phyloP scores from a whole-genome alignment of 768 basidiomycete species.

The Hygrophorus russula region DNA sequence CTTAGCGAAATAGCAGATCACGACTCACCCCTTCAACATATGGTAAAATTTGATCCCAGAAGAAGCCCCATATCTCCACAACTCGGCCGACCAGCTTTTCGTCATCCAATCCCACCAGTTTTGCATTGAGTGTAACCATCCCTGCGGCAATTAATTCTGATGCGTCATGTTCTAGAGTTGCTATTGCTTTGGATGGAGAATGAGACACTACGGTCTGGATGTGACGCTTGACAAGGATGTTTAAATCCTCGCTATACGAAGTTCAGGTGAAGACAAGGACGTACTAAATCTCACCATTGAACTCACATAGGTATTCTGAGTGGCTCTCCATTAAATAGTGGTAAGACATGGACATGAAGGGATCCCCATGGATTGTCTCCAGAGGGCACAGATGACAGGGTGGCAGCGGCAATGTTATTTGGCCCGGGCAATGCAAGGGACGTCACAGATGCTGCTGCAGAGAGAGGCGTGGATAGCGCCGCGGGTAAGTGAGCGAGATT shows the following conservation, averaged over 20 bases:
- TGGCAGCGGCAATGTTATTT: conserved; percentile 24
- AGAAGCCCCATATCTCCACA: conserved; percentile 88
- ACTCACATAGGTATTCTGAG: conserved; percentile 73
- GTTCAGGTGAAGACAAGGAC: conserved; percentile 3
- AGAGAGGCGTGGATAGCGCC: conserved; percentile 40
- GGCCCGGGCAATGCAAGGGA: conserved; percentile 32
- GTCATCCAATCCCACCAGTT: conserved; percentile 66
- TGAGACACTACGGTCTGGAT: conserved; percentile 64
- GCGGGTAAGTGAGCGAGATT: conserved; percentile 42
- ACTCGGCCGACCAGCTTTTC: conserved; percentile 66
- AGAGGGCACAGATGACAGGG: conserved; percentile 29
- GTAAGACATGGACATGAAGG: conserved; percentile 79
- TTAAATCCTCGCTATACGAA: conserved; percentile 68
- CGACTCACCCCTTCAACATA: conserved; percentile 75
- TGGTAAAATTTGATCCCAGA: conserved; percentile 82
- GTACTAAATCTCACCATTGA: not conserved
- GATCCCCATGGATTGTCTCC: conserved; percentile 68
- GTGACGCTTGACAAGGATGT: conserved; percentile 68
- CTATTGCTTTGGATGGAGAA: conserved; percentile 62
- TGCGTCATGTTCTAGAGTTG: conserved; percentile 67
- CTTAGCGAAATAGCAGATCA: conserved; percentile 21
- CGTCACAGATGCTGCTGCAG: conserved; percentile 38
- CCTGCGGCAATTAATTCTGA: conserved; percentile 76
- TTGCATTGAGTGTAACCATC: conserved; percentile 88
- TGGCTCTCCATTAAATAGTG: conserved; percentile 86